Evolutionary conservation across 164 flowering plant genomes (phyloP), one percentile per base, ranked within the genome.

Genomic region (Pachysandra terminalis): DNA sequence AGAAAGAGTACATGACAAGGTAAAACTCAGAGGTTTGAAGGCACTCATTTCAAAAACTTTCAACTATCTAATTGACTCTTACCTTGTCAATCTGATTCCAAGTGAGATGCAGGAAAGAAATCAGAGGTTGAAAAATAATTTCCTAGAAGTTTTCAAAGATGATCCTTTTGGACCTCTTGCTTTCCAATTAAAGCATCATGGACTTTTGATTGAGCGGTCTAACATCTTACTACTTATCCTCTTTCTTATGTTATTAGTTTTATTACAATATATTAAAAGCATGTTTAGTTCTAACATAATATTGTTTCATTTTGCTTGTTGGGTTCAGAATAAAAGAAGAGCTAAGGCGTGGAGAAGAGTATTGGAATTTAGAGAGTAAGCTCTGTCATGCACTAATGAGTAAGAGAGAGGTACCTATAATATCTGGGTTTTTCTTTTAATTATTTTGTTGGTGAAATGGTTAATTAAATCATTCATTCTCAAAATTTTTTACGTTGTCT

Each of bases 281-380:
- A 19, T 26, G 51, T 65, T 15, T 52, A 16, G 3, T 24, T 32
- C 4, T 28, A n/a, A 54, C 40, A 54, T 45, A 19, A 13, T 68
- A 23, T 63, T 69, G 37, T 54, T 65, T 25, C 15, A 9, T 25
- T 74, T 60, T 70, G 23, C 41, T 59, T 64, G 27, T 48, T 66
- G 64, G 51, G 23, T 71, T 53, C 71, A 94, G 97, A 74, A 85
- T 90, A 56, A 76, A 62, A 67, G 81, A 75, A 76, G 99, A 95
- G 69, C 72, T 95, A 8, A 83, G 63, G 25, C 69, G 25, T 76
- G 99, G 99, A 53, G 83, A 83, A 73, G 94, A 89, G 79, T 95
- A 92, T 61, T 95, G 99, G 99, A 72, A 76, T 70, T 75, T 92
- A 55, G 99, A 95, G 77, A 87, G 97, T 77, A 87, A 82, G 78